Base-by-base conservation (phyloP, 345 rosid species). In the Eucalyptus regnans region DNA sequence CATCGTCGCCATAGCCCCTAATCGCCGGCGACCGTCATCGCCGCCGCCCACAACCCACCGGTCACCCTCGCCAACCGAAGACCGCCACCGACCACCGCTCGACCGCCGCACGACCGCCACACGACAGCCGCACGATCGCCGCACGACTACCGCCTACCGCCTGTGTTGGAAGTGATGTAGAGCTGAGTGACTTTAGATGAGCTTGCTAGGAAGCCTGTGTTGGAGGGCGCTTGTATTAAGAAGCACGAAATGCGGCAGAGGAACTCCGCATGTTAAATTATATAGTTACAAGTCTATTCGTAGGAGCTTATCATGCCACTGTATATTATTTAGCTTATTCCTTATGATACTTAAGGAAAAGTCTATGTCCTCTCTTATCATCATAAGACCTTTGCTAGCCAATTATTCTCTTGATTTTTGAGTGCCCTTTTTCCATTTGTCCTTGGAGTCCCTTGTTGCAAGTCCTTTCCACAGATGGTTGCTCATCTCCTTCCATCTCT, bases 21-120 rank as follows among this genome's bases (percentile, higher is more conserved):
- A 37, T 37, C 41, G 41, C 41, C 41, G 4, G 41, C 4, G 4
- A 37, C 41, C 41, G 4, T 37, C 41, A 37, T 37, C 41, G 41
- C 4, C 41, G 3, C 41, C 41, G 41, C 41, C 41, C 41, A 37
- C 41, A 37, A 37, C 41, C 41, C 41, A 37, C 41, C 41, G 3
- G 41, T 37, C 41, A 37, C 41, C 41, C 41, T 37, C 41, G 41
- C 41, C 41, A 37, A 4, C 4, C 41, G 4, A 37, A 37, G 41
- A 37, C 4, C 4, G 4, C 41, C 41, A 37, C 41, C 41, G 4
- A 37, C 41, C 41, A 37, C 41, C 41, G 41, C 41, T 37, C 41
- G 41, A 37, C 41, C 41, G 41, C 41, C 4, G 71, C 88, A 79
- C 88, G 86, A 89, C 94, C 95, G 98, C 41, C 4, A 64, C 88